Conservation (phyloP, 345 rosid genomes). For the Nasturtium officinale region DNA sequence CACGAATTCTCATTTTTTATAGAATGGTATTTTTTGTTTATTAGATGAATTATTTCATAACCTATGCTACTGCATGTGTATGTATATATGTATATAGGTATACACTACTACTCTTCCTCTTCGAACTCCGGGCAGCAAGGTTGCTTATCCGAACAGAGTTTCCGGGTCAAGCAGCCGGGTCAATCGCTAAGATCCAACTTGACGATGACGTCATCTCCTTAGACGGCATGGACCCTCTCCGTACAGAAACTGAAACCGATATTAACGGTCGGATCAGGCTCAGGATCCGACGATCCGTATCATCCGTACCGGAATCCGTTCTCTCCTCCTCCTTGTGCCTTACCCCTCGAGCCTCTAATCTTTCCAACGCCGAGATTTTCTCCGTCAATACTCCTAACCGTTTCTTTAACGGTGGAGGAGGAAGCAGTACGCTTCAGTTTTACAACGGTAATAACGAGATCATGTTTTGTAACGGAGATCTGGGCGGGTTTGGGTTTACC, state of each 20-base stretch:
- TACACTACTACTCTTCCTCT: slow-evolving; percentile 55
- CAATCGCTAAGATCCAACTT: slow-evolving; percentile 50
- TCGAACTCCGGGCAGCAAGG: slow-evolving; percentile 58
- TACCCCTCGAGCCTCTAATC: slow-evolving; percentile 53
- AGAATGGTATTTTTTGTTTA: not conserved
- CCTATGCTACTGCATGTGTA: slow-evolving; percentile 1
- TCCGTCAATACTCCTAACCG: slow-evolving; percentile 57
- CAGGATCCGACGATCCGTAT: slow-evolving; percentile 45
- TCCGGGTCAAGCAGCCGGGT: slow-evolving; percentile 53
- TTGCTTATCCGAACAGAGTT: slow-evolving; percentile 52
- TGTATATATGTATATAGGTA: slow-evolving; percentile 32
- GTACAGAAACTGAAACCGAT: slow-evolving; percentile 54
- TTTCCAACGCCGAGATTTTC: slow-evolving; percentile 58
- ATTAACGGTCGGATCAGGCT: slow-evolving; percentile 50
- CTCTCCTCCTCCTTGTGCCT: slow-evolving; percentile 47
- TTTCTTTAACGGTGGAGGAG: slow-evolving; percentile 60
- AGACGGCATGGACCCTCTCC: slow-evolving; percentile 52
- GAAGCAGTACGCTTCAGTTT: slow-evolving; percentile 53
- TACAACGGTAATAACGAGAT: slow-evolving; percentile 49
- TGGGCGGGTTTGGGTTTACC: slow-evolving; percentile 54
- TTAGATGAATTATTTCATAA: slow-evolving; percentile 21
- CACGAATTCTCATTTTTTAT: not conserved
- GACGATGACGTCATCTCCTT: slow-evolving; percentile 60
- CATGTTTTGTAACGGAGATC: slow-evolving; percentile 54
- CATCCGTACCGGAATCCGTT: slow-evolving; percentile 43